Conservation (phyloP, 768 basidiomycete species). For the Rhizopogon rudus region DNA sequence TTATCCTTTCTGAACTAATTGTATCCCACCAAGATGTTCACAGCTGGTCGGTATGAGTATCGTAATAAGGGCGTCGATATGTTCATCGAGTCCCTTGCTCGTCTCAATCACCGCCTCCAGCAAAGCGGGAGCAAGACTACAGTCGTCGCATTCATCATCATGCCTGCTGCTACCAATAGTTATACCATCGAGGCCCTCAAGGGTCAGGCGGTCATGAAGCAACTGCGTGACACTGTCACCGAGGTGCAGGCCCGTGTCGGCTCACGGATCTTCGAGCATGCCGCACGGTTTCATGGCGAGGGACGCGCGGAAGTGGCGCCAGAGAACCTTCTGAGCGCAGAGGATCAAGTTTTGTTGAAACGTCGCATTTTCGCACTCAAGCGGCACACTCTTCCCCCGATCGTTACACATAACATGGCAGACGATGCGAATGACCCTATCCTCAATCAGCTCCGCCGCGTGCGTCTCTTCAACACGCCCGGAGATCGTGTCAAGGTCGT, state of each 20-base stretch:
- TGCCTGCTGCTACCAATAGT: slow-evolving; percentile 94
- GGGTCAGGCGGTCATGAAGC: slow-evolving; percentile 95
- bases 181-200: slow-evolving; percentile 98
- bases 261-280: slow-evolving; percentile 88
- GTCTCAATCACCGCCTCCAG: slow-evolving; percentile 65
- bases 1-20: slow-evolving; percentile 5
- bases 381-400: slow-evolving; percentile 89
- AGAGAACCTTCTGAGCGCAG: slow-evolving; percentile 75
- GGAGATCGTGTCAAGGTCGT: slow-evolving; percentile 93
- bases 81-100: slow-evolving; percentile 97
- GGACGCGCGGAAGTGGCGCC: slow-evolving; percentile 70
- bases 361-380: slow-evolving; percentile 95
- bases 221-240: slow-evolving; percentile 90
- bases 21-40: slow-evolving; percentile 70
- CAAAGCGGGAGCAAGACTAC: slow-evolving; percentile 67
- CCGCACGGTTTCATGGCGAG: slow-evolving; percentile 88
- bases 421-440: slow-evolving; percentile 93
- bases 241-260: slow-evolving; percentile 95
- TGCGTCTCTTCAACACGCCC: slow-evolving; percentile 87
- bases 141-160: slow-evolving; percentile 97
- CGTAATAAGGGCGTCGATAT: slow-evolving; percentile 99
- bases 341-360: slow-evolving; percentile 93
- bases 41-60: slow-evolving; percentile 98
- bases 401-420: slow-evolving; percentile 98
- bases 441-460: slow-evolving; percentile 89